Base-by-base conservation (phyloP, 2,329 filamentous ascomycete genomes). In the Keithomyces neogunnii region DNA sequence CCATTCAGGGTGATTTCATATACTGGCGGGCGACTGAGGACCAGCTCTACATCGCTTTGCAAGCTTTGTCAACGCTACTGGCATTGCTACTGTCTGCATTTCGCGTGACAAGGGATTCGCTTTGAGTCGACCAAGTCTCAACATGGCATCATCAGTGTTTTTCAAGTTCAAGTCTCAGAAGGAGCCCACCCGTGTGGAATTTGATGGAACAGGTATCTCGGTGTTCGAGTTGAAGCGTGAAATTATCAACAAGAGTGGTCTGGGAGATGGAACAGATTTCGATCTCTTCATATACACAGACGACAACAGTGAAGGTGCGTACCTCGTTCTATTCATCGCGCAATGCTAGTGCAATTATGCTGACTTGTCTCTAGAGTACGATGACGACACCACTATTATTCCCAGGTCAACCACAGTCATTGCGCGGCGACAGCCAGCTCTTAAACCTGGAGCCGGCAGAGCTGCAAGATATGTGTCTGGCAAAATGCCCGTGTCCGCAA, bases 161-260 rank as follows among this genome's bases (percentile, higher is more conserved):
- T 99, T 96, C 88, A 96, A 96, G 75, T 99, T 99, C 85, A 97
- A 96, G 75, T 97, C 92, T 61, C 90, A 95, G 68, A 96, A 90
- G 75, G 93, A 97, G 67, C 89, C 90, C 54, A 89, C 89, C 52
- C 84, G 91, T 65, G 90, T 99, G 63, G 88, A 91, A 65, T 97
- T 99, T 70, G 92, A 99, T 72, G 93, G 93, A 66, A 96, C 92
- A 62, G 89, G 89, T 70, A 95, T 97, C 66, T 96, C 92, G 55
- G 93, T 97, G 57, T 99, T 97, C 73, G 95, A 99, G 68, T 79
- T 99, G 66, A 99, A 99, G 75, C 88, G 92, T 75, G 93, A 97
- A 73, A 99, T 99, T 65, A 99, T 99, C 74, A 84, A 81, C 69
- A 88, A 92, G 69, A 95, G 89, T 70, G 89, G 89, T 55, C 80